A percentile compares a stretch with the other conserved stretches of the same genome.
These are phyloP conservation scores for Ocimum tenuiflorum DNA, from an alignment of 257 asterid species.

Conservation along the genomic window DNA sequence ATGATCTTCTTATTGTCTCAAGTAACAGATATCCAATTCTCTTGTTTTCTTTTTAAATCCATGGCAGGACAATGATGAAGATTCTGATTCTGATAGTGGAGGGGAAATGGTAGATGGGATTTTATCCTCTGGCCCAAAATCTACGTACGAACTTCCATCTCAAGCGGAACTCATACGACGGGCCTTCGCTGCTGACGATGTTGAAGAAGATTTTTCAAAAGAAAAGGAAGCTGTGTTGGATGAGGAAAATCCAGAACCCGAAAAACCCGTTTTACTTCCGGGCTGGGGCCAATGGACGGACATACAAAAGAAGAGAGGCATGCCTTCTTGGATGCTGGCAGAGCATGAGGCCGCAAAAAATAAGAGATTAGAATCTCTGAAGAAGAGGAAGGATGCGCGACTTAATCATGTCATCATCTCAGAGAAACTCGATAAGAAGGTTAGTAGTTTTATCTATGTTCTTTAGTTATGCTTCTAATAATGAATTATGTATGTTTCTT, in stretches of 20 bases:
- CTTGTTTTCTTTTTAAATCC: neutral
- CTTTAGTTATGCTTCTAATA: neutral
- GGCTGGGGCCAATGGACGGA: constrained; percentile 99
- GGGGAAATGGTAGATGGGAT: constrained; percentile 93
- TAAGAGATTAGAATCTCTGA: constrained; percentile 73
- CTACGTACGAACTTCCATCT: constrained; percentile 71
- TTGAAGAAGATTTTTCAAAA: constrained; percentile 74
- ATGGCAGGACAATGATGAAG: constrained; percentile 41
- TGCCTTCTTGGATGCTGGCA: constrained; percentile 77
- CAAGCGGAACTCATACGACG: constrained; percentile 85
- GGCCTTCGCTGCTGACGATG: constrained; percentile 96
- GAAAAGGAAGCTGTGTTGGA: constrained; percentile 65
- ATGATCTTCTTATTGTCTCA: neutral
- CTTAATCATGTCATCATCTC: constrained; percentile 86
- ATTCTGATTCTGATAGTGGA: constrained; percentile 55
- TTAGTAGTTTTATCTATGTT: constrained; percentile 20
- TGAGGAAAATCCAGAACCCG: constrained; percentile 88
- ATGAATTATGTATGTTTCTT: neutral
- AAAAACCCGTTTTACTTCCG: constrained; percentile 66
- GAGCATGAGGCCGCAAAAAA: constrained; percentile 70
- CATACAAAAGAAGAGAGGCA: constrained; percentile 70
- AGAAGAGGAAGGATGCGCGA: constrained; percentile 80
- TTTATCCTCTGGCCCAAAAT: constrained; percentile 55
- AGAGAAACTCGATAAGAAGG: constrained; percentile 86
- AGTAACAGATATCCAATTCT: constrained; percentile 3